phyloP scores from a whole-genome alignment of 257 asterid species.

The Solanum arcanum region DNA sequence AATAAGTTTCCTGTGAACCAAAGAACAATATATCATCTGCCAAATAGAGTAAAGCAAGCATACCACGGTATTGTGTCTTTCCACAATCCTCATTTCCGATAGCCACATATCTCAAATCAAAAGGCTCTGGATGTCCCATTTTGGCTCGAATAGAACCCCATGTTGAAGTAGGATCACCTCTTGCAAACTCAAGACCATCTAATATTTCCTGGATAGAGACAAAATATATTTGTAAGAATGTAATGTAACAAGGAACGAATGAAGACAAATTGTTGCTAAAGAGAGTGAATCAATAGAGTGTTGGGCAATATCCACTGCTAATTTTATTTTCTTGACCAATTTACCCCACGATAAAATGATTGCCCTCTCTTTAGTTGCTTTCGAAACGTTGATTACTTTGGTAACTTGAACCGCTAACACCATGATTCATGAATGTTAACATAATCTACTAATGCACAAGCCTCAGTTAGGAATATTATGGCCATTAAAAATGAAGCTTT shows the following conservation, averaged over 20 bases:
- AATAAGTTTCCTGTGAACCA: background rate
- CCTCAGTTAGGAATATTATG: background rate
- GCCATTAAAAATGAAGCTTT: background rate
- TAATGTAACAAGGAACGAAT: background rate
- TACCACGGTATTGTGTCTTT: slow-evolving; percentile 70
- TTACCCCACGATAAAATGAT: background rate
- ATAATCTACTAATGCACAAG: background rate
- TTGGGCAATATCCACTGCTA: background rate
- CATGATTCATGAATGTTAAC: background rate
- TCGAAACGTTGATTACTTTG: background rate
- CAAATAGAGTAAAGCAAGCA: background rate
- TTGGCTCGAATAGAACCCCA: slow-evolving; percentile 94
- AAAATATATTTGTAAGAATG: background rate
- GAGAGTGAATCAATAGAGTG: background rate
- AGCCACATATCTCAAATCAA: slow-evolving; percentile 83
- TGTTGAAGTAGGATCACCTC: slow-evolving; percentile 58
- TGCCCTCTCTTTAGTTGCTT: background rate
- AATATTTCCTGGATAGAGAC: slow-evolving; percentile 51
- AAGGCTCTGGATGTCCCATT: slow-evolving; percentile 90
- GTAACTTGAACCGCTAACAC: background rate
- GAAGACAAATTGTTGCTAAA: background rate
- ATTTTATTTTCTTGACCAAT: background rate
- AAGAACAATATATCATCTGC: background rate
- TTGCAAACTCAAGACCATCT: slow-evolving; percentile 89
- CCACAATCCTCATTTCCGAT: slow-evolving; percentile 95